phyloP scores from a whole-genome alignment of 257 asterid species.

The Ilex aquifolium region DNA sequence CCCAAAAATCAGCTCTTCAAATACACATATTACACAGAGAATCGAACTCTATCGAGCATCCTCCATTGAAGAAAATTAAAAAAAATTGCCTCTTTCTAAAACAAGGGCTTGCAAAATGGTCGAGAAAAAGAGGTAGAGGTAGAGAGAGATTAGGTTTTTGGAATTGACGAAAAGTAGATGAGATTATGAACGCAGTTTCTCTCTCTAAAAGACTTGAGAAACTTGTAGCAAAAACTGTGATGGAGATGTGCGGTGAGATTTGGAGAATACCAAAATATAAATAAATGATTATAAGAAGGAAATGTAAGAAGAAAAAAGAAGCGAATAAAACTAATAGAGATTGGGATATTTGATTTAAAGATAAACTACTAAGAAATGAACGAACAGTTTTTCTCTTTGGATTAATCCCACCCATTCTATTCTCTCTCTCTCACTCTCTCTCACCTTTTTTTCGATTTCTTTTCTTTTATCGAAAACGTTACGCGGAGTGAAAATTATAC shows the following conservation, averaged over 20 bases:
- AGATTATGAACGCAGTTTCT: slow-evolving; percentile 25
- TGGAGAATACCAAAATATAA: slow-evolving; percentile 37
- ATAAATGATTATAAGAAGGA: background rate
- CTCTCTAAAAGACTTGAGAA: slow-evolving; percentile 17
- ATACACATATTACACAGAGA: slow-evolving; percentile 20
- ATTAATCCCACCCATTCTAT: background rate
- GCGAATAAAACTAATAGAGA: background rate
- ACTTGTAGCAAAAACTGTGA: slow-evolving; percentile 24
- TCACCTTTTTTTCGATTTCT: background rate
- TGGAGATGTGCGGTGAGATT: slow-evolving; percentile 72
- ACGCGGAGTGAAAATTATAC: background rate
- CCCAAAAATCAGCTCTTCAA: slow-evolving; percentile 11
- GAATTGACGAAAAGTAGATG: slow-evolving; percentile 16
- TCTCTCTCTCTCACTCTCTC: too few species aligned
- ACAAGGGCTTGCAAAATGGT: slow-evolving; percentile 25
- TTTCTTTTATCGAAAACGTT: background rate
- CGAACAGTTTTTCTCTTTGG: background rate
- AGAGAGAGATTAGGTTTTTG: slow-evolving; percentile 20
- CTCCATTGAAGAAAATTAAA: slow-evolving; percentile 15
- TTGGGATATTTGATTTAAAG: background rate
- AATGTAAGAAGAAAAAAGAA: background rate
- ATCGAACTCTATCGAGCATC: slow-evolving; percentile 18
- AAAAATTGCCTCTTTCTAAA: slow-evolving; percentile 14
- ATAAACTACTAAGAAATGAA: background rate
- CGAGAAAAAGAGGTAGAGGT: slow-evolving; percentile 11